Percentiles rank a stretch among this genome's conserved stretches.
These are phyloP conservation scores for Dactylis glomerata DNA, from an alignment of 176 grass and related monocot genomes.

Conservation along the genomic window DNA sequence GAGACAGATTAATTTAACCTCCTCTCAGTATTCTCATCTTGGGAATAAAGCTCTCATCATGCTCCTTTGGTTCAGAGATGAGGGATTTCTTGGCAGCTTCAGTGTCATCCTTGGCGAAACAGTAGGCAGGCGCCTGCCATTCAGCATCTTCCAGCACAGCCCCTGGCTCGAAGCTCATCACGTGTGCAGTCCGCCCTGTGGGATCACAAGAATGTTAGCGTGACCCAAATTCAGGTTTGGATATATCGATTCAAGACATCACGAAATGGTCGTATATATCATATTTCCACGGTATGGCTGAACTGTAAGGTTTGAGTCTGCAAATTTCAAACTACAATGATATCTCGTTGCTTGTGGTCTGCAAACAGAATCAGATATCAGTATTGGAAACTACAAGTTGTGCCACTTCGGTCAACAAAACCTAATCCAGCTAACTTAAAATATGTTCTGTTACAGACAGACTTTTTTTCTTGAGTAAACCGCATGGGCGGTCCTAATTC, in stretches of 20 bases:
- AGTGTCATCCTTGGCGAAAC: slow-evolving; percentile 12
- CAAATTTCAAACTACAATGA: no score
- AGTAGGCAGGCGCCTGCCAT: slow-evolving; percentile 45
- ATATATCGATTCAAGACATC: not conserved
- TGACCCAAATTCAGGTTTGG: not conserved
- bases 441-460: no score
- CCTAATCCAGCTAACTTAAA: no score
- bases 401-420: no score
- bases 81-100: not conserved
- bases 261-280: not conserved
- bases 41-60: not conserved
- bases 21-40: not conserved
- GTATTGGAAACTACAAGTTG: no score
- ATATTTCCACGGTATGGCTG: not conserved
- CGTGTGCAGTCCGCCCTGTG: not conserved
- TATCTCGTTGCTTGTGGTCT: no score
- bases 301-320: not conserved
- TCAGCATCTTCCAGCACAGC: slow-evolving; percentile 23
- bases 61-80: not conserved
- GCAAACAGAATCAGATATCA: no score
- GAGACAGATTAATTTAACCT: not conserved
- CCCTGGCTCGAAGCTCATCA: slow-evolving; percentile 46
- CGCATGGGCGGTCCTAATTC: no score
- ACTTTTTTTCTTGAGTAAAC: no score
- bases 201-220: not conserved